These are phyloP conservation scores for Kwoniella bestiolae DNA, from an alignment of 768 basidiomycete genomes.

Conservation along the genomic window DNA sequence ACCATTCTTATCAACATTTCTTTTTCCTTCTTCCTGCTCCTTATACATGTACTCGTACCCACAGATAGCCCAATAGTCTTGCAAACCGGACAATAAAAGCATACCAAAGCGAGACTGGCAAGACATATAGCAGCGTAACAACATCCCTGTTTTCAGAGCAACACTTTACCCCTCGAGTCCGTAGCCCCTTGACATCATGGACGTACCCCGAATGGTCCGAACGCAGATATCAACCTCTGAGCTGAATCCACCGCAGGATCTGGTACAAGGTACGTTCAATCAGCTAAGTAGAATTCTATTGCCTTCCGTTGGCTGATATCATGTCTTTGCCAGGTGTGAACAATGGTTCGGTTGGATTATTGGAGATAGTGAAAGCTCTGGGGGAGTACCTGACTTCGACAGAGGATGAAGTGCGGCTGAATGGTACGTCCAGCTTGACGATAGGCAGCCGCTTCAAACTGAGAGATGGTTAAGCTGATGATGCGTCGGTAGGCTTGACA, in stretches of 20 bases:
- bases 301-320: background rate
- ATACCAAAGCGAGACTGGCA: no score
- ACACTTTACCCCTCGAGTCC: background rate
- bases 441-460: background rate
- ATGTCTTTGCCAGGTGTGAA: constrained; percentile 61
- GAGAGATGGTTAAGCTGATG: background rate
- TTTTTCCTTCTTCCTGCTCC: background rate
- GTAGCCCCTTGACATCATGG: constrained; percentile 35
- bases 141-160: background rate
- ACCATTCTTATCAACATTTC: background rate
- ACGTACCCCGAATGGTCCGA: constrained; percentile 49
- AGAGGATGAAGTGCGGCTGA: constrained; percentile 74
- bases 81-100: no score
- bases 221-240: constrained; percentile 55
- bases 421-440: constrained; percentile 68
- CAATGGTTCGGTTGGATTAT: constrained; percentile 65
- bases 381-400: constrained; percentile 88
- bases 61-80: no score
- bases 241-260: constrained; percentile 48
- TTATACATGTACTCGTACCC: background rate
- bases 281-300: background rate
- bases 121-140: no score
- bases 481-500: constrained; percentile 69
- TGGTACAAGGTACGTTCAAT: constrained; percentile 45
- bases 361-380: constrained; percentile 81